Evolutionary conservation across 768 basidiomycete species (phyloP), one percentile per base, ranked within the genome.

Genomic region (Termitomyces sp.): DNA sequence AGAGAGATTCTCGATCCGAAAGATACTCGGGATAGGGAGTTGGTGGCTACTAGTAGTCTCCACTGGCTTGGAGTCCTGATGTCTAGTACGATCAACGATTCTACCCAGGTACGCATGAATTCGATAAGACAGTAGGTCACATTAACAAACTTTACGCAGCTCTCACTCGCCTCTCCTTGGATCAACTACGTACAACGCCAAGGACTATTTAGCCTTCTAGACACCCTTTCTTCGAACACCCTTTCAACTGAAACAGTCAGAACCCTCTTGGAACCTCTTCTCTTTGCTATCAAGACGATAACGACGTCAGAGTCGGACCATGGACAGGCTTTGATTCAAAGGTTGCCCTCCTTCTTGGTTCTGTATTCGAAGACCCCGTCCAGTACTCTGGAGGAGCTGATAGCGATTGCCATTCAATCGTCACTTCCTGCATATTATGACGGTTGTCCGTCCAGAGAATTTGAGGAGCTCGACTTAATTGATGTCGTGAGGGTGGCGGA

Each of bases 181-280:
- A 72, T 88, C 46, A 76, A 73, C 43, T 88, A 81, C 64, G 77
- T 87, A 64, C 67, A 73, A 5, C 65, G 70, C 2, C 63, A 71
- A 3, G 76, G 77, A 16, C 67, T 85, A 3, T 70, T 83, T 4
- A 62, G 68, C 5, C 70, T 82, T 6, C 65, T 91, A 12, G 79
- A 83, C 62, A 58, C 70, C 7, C 61, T 80, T 23, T 18, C 82
- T 5, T 65, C 89, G 5, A 79, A 82, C 61, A 57, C 71, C 5
- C 61, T 80, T 51, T 63, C 64, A 20, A 47, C 53, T 6, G 50
- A 58, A 43, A 23, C 23, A 58, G 23, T 56, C 63, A 18, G 36
- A 30, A 65, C 67, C 16, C 48, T 79, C 1, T 60, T 82, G 33
- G 70, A 75, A 9, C 67, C 66, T n/a, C 62, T 82, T 40, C 67